Evolutionary conservation across 1,139 yeast species (phyloP), one percentile per base, ranked within the genome.

Genomic region (Zhuliangozyma blackwelliae): DNA sequence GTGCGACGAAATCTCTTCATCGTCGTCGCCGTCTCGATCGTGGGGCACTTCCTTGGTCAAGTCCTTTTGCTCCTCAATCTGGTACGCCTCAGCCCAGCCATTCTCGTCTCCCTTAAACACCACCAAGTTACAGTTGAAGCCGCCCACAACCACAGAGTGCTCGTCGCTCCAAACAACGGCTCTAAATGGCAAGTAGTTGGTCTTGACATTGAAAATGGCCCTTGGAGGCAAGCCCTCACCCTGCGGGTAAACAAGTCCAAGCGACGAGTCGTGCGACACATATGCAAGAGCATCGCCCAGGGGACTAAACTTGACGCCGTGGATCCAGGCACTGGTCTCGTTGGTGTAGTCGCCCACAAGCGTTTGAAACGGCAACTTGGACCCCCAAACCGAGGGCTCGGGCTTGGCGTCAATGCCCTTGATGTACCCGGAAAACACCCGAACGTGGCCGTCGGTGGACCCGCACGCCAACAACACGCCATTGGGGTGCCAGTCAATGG

Each of bases 401-500:
- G 97, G 98, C 54, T 86, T 86, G 31, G 74, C 65, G 54, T 94
- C 99, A 46, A 92, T 72, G 5, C 95, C 92, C 65, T 94, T 94
- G 57, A 94, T 75, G 59, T 74, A 94, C 11, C 95, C 89, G n/a
- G 96, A 85, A 51, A 92, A 90, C 26, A 94, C 97, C 46, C 97
- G 74, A 34, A 87, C 89, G 54, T 86, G 95, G 29, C 97, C 96
- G 59, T 94, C 97, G 12, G 97, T 86, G 21, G 96, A 89, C 11
- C 97, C 98, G 36, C 86, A 75, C 3, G 95, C 95, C 46, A 94
- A 69, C 44, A 94, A 69, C 13, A 92, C 95, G 49, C 83, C 84
- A 61, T 94, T 94, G 41, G 90, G 92, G 59, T 94, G 98, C 99
- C 99, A 94, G 44, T 83, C 84, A 37, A 92, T 72, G 31, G 86